Conservation (phyloP, 2,329 filamentous ascomycete species). For the Ambrosiella xylebori region DNA sequence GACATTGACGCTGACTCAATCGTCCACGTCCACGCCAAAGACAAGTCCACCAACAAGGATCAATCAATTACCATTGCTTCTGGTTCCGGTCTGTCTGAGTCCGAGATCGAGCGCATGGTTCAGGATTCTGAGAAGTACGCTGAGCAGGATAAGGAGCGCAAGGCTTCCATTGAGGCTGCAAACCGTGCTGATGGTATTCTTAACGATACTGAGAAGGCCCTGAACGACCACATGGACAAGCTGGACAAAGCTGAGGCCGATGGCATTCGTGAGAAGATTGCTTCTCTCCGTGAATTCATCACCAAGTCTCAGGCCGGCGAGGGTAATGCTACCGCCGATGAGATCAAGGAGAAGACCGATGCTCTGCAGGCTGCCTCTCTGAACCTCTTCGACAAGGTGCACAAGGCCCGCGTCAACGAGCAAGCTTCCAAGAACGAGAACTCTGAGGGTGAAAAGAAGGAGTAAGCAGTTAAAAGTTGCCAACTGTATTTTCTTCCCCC, state of each 20-base stretch:
- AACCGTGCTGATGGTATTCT: conserved; percentile 93
- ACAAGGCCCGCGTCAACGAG: conserved; percentile 72
- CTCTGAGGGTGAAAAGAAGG: conserved; percentile 56
- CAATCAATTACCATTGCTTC: conserved; percentile 98
- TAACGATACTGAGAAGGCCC: conserved; percentile 95
- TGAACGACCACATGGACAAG: conserved; percentile 90
- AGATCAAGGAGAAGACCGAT: conserved; percentile 94
- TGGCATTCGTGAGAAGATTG: conserved; percentile 85
- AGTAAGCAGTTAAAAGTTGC: conserved; percentile 26
- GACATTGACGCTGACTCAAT: conserved; percentile 98
- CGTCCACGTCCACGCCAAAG: conserved; percentile 93
- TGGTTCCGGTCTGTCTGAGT: conserved; percentile 86
- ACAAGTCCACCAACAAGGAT: conserved; percentile 98
- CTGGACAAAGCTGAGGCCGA: conserved; percentile 95
- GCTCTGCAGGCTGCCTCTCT: conserved; percentile 91
- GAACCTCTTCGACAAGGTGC: conserved; percentile 99
- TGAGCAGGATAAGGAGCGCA: conserved; percentile 90
- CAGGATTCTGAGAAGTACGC: conserved; percentile 94
- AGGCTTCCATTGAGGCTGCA: conserved; percentile 83
- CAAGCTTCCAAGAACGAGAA: conserved; percentile 42
- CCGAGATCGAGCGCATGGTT: conserved; percentile 95
- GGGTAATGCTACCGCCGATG: conserved; percentile 64
- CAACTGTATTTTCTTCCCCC: conserved; percentile 7
- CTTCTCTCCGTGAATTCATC: conserved; percentile 69
- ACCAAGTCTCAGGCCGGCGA: conserved; percentile 91